Evolutionary conservation across 2,329 filamentous ascomycete genomes (phyloP).

Genomic region (Colletotrichum incanum): DNA sequence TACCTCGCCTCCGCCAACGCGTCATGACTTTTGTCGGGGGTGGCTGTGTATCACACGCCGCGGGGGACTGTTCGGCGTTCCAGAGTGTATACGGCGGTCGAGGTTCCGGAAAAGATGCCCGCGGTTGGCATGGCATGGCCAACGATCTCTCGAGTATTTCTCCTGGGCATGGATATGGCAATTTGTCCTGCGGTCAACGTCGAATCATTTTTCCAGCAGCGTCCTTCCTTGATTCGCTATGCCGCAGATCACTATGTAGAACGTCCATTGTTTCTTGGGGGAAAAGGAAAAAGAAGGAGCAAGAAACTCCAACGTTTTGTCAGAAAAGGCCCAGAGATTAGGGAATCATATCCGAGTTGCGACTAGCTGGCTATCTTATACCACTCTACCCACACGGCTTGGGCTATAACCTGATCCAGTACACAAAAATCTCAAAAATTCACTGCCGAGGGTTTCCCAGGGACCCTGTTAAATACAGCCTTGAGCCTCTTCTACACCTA

Average conservation of each 20-base stretch:
- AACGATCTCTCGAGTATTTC: background rate
- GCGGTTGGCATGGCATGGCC: background rate
- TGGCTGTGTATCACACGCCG: background rate
- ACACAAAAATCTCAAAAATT: too few species aligned
- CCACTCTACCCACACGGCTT: too few species aligned
- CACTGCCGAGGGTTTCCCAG: background rate
- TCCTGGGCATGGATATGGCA: background rate
- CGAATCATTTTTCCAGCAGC: background rate
- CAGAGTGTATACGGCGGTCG: background rate
- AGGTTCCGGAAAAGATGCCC: background rate
- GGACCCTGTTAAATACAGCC: background rate
- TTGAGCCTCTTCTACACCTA: background rate
- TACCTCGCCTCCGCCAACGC: background rate
- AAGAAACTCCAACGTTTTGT: background rate
- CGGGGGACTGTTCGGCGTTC: background rate
- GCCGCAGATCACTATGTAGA: background rate
- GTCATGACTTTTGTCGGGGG: background rate
- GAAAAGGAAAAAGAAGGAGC: too few species aligned
- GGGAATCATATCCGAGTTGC: background rate
- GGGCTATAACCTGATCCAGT: background rate
- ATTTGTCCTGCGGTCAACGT: too few species aligned
- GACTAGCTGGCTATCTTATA: too few species aligned
- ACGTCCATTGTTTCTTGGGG: too few species aligned
- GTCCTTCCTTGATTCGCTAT: background rate
- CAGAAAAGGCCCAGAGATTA: too few species aligned